These are phyloP conservation scores for Geotrichum bryndzae DNA, from an alignment of 1,139 yeast species.

Conservation along the genomic window DNA sequence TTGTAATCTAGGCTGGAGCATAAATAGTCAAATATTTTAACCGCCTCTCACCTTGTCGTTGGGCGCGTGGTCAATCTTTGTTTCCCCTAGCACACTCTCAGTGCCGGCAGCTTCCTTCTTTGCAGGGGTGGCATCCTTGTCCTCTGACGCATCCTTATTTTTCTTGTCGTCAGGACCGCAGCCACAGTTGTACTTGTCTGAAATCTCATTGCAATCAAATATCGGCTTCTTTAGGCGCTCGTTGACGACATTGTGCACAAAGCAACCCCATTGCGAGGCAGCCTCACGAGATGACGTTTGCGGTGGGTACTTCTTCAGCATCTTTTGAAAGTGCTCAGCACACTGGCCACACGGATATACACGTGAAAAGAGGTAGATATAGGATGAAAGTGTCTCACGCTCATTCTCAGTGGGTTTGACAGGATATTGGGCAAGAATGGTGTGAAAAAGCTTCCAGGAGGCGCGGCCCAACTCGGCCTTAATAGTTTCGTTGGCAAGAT, in stretches of 20 bases:
- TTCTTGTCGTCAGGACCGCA: slow-evolving; percentile 70
- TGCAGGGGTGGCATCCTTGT: slow-evolving; percentile 30
- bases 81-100: slow-evolving; percentile 4
- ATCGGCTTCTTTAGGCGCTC: slow-evolving; percentile 58
- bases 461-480: slow-evolving; percentile 77
- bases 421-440: slow-evolving; percentile 86
- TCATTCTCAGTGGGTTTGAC: slow-evolving; percentile 66
- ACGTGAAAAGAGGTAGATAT: slow-evolving; percentile 36
- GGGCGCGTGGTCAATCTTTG: slow-evolving; percentile 13
- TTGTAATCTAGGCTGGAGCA: neutral
- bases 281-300: slow-evolving; percentile 69
- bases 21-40: neutral
- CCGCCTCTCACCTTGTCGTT: slow-evolving; percentile 14
- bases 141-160: slow-evolving; percentile 42
- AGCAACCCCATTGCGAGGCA: slow-evolving; percentile 96
- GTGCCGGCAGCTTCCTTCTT: neutral
- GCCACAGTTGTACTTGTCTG: slow-evolving; percentile 93
- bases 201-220: slow-evolving; percentile 77
- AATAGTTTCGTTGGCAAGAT: slow-evolving; percentile 64
- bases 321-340: slow-evolving; percentile 77
- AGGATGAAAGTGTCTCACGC: slow-evolving; percentile 53
- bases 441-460: slow-evolving; percentile 87
- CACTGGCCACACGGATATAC: slow-evolving; percentile 58
- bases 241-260: slow-evolving; percentile 84
- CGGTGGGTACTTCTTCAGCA: slow-evolving; percentile 71